Evolutionary conservation across 176 grass and related monocot genomes (phyloP).

Genomic region (Dendrocalamus sinicus): DNA sequence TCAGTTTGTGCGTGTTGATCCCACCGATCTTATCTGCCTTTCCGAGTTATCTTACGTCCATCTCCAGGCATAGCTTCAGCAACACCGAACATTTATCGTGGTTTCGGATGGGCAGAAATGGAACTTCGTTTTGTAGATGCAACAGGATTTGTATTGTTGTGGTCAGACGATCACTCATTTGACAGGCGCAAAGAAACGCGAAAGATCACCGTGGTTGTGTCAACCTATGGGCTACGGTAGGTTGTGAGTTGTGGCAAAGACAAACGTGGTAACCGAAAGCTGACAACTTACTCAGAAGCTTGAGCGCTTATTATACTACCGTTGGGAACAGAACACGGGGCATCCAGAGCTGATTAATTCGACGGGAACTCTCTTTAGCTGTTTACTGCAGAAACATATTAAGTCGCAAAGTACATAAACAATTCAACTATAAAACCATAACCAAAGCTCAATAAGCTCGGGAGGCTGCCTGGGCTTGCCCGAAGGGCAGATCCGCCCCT

Average conservation of each 20-base stretch:
- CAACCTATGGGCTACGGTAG: neutral
- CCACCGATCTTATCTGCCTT: too few species aligned
- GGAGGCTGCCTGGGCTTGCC: too few species aligned
- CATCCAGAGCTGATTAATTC: slow-evolving; percentile 25
- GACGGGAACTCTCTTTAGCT: slow-evolving; percentile 32
- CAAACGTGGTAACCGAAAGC: neutral
- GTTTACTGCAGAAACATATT: slow-evolving; percentile 49
- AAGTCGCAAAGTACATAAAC: slow-evolving; percentile 37
- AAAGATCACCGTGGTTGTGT: neutral
- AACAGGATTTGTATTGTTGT: neutral
- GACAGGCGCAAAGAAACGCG: neutral
- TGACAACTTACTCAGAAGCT: neutral
- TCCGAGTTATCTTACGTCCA: too few species aligned
- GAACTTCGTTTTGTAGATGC: neutral
- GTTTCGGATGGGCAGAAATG: neutral
- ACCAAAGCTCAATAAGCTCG: slow-evolving; percentile 46
- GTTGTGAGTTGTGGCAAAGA: neutral
- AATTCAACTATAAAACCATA: slow-evolving; percentile 46
- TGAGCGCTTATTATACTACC: neutral
- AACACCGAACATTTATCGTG: too few species aligned
- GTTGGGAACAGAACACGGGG: neutral
- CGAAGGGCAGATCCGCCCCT: too few species aligned
- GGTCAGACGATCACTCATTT: neutral
- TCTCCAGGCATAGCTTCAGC: too few species aligned
- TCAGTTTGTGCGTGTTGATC: neutral